Evolutionary conservation across 208 protist species (phyloP), one percentile per base, ranked within the genome.

Genomic region (Jaenimonas drosophilae): DNA sequence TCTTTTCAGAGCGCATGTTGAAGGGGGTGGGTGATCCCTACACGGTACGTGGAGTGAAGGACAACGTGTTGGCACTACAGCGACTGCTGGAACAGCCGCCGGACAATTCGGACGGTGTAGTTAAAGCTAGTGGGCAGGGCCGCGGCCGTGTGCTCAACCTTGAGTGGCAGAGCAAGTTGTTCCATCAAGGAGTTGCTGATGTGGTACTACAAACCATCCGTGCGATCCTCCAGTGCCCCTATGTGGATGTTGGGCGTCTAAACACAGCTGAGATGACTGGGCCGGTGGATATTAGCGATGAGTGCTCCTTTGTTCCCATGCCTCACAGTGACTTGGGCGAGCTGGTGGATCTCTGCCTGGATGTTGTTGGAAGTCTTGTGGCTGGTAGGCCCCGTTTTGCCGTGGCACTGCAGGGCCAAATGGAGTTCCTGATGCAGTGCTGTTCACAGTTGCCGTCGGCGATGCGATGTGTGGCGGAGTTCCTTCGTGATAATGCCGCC

Each of bases 381-480:
- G 53, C 54, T 29, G 58, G 56, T 16, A 49, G 60, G 1, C 59
- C 63, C 0, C 40, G 32, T 3, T 70, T 63, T 44, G 70, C 61
- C 3, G 48, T 45, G 42, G 33, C 44, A 27, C 49, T 72, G 44
- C 48, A 57, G 40, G 30, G 28, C n/a, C 53, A 77, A 41, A 37
- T 48, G 1, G 64, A 77, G 31, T 72, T 77, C 7, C 46, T 77
- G 14, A 59, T 77, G 52, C 28, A 64, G 39, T 72, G 64, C 59
- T 54, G 54, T 42, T 29, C 28, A 6, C 27, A 54, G 36, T 51
- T 64, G 14, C 64, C 70, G 6, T 48, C 40, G 24, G 70, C 70
- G 25, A 27, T 72, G 32, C 40, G 34, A 11, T 77, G 70, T 31
- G 20, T 77, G 9, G 47, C 52, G 20, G 38, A 48, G 3, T 65